Conservation (phyloP, 2,329 filamentous ascomycete genomes). For the Thielaviopsis euricoi region DNA sequence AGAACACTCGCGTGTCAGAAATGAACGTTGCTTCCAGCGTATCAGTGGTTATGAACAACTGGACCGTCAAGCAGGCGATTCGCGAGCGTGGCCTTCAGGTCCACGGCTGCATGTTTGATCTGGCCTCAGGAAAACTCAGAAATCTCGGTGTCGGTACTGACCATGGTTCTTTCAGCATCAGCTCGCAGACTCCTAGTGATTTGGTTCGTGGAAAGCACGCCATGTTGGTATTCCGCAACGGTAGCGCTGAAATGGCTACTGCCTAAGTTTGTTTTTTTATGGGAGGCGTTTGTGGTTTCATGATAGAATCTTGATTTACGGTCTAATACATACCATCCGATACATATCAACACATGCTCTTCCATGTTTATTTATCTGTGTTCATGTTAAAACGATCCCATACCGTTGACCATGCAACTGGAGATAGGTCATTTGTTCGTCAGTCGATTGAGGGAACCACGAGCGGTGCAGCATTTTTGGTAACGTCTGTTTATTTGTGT, state of each 20-base stretch:
- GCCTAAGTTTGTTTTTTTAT: conserved; percentile 9
- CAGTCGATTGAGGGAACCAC: too few species aligned
- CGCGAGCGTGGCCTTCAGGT: conserved; percentile 53
- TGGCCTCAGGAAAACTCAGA: conserved; percentile 29
- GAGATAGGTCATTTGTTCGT: too few species aligned
- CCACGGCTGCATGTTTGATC: conserved; percentile 64
- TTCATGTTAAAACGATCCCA: too few species aligned
- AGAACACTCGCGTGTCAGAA: conserved; percentile 50
- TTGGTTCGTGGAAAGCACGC: conserved; percentile 32
- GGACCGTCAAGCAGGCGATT: conserved; percentile 53
- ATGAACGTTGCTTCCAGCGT: conserved; percentile 59
- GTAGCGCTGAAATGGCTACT: conserved; percentile 22
- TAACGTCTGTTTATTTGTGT: background rate
- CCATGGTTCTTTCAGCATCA: conserved; percentile 13
- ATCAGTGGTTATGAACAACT: conserved; percentile 50
- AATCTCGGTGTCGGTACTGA: conserved; percentile 31
- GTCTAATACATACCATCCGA: background rate
- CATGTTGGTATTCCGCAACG: conserved; percentile 31
- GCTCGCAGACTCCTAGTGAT: conserved; percentile 16
- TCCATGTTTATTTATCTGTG: background rate
- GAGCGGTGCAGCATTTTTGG: too few species aligned
- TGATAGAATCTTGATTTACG: background rate
- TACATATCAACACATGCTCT: background rate
- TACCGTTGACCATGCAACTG: background rate
- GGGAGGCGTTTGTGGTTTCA: background rate